A percentile compares a stretch with the other conserved stretches of the same genome.
These are phyloP conservation scores for Xerocomellus amylosporus DNA, from an alignment of 768 basidiomycete genomes.

Conservation along the genomic window DNA sequence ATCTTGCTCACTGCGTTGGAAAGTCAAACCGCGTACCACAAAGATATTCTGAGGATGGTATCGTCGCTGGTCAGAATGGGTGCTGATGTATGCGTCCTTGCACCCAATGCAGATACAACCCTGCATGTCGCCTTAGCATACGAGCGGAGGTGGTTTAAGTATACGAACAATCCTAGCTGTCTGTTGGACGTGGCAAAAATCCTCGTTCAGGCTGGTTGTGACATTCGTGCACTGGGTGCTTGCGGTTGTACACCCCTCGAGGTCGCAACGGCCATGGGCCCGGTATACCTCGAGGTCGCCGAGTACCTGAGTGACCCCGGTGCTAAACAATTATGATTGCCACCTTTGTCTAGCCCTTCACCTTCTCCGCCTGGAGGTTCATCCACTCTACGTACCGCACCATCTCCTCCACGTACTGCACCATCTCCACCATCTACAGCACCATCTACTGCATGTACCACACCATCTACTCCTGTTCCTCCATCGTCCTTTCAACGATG, in stretches of 20 bases:
- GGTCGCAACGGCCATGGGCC: not conserved
- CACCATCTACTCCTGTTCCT: no score
- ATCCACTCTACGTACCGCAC: no score
- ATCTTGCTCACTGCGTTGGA: not conserved
- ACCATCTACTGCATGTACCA: no score
- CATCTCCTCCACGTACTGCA: no score
- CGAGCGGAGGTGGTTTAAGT: not conserved
- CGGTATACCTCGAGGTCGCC: not conserved
- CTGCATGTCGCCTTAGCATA: not conserved
- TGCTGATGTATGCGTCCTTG: not conserved
- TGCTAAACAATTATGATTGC: no score
- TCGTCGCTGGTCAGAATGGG: not conserved
- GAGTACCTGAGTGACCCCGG: no score
- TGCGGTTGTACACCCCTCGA: not conserved
- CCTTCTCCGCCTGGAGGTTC: no score
- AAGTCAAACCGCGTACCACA: fast-evolving
- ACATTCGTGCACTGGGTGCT: not conserved
- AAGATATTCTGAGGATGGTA: not conserved
- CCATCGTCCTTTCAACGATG: no score
- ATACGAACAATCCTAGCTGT: not conserved
- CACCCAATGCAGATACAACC: not conserved
- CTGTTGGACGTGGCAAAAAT: not conserved
- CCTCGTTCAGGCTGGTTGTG: not conserved
- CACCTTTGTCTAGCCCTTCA: no score
- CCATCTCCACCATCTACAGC: no score